phyloP scores from a whole-genome alignment of 257 asterid genomes.

The Ajuga chamaepitys region DNA sequence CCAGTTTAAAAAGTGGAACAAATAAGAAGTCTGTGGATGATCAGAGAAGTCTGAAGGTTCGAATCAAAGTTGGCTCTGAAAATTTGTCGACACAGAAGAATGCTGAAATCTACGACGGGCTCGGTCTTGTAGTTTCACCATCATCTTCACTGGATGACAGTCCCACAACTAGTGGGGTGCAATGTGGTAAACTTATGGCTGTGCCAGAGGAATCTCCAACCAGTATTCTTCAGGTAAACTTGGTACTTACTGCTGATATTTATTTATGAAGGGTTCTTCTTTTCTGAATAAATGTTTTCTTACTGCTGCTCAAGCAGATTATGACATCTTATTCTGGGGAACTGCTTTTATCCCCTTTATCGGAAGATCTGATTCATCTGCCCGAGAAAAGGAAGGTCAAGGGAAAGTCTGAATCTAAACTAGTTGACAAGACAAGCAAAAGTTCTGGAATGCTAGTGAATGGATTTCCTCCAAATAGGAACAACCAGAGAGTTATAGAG shows the following conservation, averaged over 20 bases:
- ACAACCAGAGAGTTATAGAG: slow-evolving; percentile 33
- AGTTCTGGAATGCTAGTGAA: slow-evolving; percentile 30
- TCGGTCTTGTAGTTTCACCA: slow-evolving; percentile 88
- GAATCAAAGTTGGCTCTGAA: slow-evolving; percentile 81
- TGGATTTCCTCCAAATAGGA: slow-evolving; percentile 45
- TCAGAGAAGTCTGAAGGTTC: slow-evolving; percentile 71
- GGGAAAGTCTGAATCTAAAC: slow-evolving; percentile 41
- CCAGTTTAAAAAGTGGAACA: slow-evolving; percentile 36
- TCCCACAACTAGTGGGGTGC: slow-evolving; percentile 53
- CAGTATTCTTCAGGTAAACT: slow-evolving; percentile 83
- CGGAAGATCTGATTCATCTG: slow-evolving; percentile 48
- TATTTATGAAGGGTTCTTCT: slow-evolving; percentile 3
- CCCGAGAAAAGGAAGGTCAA: slow-evolving; percentile 32
- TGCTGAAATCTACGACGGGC: slow-evolving; percentile 89
- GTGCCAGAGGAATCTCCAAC: slow-evolving; percentile 71
- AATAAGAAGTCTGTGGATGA: slow-evolving; percentile 38
- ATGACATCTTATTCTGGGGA: slow-evolving; percentile 70
- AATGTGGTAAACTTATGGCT: slow-evolving; percentile 31
- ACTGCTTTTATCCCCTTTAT: slow-evolving; percentile 70
- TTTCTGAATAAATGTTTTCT: slow-evolving; percentile 5
- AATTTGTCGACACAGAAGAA: slow-evolving; percentile 62
- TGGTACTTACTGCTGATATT: slow-evolving; percentile 17
- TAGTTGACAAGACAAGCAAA: slow-evolving; percentile 24
- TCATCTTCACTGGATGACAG: slow-evolving; percentile 80
- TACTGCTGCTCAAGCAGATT: slow-evolving; percentile 43